Evolutionary conservation across 148 eudicot species (phyloP).

Genomic region (Rhododendron ferrugineum): DNA sequence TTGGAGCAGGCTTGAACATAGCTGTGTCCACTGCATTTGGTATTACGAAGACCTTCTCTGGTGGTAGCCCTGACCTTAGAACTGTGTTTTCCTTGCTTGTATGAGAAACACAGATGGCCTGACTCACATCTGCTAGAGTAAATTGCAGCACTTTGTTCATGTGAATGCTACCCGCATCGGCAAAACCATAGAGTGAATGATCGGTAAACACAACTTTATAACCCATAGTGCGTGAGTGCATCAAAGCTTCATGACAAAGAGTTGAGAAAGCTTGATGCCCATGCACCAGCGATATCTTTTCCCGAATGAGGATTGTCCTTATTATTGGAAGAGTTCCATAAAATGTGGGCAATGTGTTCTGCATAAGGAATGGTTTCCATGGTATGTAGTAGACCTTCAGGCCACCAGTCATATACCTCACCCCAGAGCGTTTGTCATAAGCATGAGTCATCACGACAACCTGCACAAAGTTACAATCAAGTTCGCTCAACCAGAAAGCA

Average conservation of each 20-base stretch:
- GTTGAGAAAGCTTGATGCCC: slow-evolving; percentile 99
- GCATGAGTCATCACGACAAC: slow-evolving; percentile 98
- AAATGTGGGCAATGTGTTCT: slow-evolving; percentile 83
- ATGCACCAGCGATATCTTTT: slow-evolving; percentile 83
- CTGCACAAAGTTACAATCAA: slow-evolving; percentile 27
- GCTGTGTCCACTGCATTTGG: slow-evolving; percentile 99
- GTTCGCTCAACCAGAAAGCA: slow-evolving; percentile 3
- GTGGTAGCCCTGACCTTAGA: slow-evolving; percentile 78
- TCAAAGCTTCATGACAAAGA: slow-evolving; percentile 92
- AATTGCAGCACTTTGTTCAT: slow-evolving; percentile 98
- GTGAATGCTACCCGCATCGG: slow-evolving; percentile 92
- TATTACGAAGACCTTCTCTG: slow-evolving; percentile 85
- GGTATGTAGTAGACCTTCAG: slow-evolving; percentile 90
- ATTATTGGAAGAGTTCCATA: slow-evolving; percentile 85
- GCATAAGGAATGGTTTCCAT: slow-evolving; percentile 94
- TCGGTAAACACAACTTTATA: slow-evolving; percentile 94
- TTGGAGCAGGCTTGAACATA: slow-evolving; percentile 88
- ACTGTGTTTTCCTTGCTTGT: slow-evolving; percentile 98
- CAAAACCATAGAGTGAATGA: slow-evolving; percentile 97
- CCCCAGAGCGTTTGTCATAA: slow-evolving; percentile 85
- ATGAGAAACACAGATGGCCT: slow-evolving; percentile 98
- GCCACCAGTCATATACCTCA: slow-evolving; percentile 91
- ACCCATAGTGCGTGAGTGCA: slow-evolving; percentile 99
- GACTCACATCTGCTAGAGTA: slow-evolving; percentile 83
- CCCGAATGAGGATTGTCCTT: slow-evolving; percentile 77